These are phyloP conservation scores for Amphibolis antarctica DNA, from an alignment of 106 monocot genomes.

Conservation along the genomic window DNA sequence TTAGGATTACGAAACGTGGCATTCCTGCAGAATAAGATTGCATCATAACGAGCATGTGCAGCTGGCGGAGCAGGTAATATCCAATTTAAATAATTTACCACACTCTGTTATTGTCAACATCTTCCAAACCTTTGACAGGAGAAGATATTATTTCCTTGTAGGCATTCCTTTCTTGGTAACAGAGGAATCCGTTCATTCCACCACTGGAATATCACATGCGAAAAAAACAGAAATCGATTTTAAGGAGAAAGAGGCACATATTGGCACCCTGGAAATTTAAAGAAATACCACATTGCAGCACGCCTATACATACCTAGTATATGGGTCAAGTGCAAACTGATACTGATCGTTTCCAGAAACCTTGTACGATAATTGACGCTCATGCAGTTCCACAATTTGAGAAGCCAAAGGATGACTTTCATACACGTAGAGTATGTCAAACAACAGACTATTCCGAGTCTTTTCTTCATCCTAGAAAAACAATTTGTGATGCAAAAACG, in stretches of 20 bases:
- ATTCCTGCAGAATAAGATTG: slow-evolving; percentile 52
- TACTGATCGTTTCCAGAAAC: slow-evolving; percentile 8
- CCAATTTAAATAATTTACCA: slow-evolving; percentile 27
- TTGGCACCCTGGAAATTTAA: neutral
- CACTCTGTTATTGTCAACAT: slow-evolving; percentile 45
- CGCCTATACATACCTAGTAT: slow-evolving; percentile 43
- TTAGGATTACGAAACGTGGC: slow-evolving; percentile 69
- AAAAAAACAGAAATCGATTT: slow-evolving; percentile 1
- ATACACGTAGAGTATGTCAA: slow-evolving; percentile 69
- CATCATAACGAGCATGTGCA: neutral
- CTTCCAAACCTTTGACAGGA: slow-evolving; percentile 43
- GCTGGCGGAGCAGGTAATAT: neutral
- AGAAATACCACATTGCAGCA: neutral
- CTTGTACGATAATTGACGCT: slow-evolving; percentile 22
- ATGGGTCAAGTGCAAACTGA: slow-evolving; percentile 36
- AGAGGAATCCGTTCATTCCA: slow-evolving; percentile 93
- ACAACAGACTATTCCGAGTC: slow-evolving; percentile 60
- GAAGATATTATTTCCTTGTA: slow-evolving; percentile 21
- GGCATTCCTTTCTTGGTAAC: slow-evolving; percentile 48
- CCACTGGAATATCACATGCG: slow-evolving; percentile 31
- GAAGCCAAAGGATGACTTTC: slow-evolving; percentile 49
- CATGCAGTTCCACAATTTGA: slow-evolving; percentile 38
- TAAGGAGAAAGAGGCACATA: slow-evolving; percentile 3
- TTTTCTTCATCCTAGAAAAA: slow-evolving; percentile 73
- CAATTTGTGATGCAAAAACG: neutral